Evolutionary conservation across 768 basidiomycete species (phyloP).

Genomic region (Collybia nuda): DNA sequence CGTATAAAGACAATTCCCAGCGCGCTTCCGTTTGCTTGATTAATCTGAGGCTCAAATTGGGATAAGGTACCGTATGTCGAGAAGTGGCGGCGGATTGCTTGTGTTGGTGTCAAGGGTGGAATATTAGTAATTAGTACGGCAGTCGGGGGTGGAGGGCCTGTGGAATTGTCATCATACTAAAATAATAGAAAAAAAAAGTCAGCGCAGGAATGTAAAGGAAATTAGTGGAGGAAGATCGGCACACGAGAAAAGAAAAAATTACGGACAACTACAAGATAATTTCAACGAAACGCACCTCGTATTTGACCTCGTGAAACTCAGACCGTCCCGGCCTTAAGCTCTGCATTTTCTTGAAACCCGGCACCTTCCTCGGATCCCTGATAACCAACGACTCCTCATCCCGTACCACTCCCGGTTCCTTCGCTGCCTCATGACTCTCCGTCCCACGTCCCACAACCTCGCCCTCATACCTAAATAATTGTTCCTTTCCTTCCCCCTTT

Average conservation of each 20-base stretch:
- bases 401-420: constrained; percentile 21
- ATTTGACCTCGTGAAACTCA: constrained; percentile 46
- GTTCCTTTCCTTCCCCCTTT: constrained; percentile 33
- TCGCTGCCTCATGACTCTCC: constrained; percentile 2
- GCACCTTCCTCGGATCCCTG: constrained; percentile 53
- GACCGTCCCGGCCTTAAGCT: constrained; percentile 19
- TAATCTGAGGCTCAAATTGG: constrained; percentile 76
- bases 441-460: constrained; percentile 34
- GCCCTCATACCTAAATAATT: constrained; percentile 42
- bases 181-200: constrained; percentile 3
- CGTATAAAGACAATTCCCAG: constrained; percentile 81
- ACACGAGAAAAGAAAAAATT: not conserved
- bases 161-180: constrained; percentile 77
- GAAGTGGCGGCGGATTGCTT: constrained; percentile 67
- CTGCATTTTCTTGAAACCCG: constrained; percentile 15
- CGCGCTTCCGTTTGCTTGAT: constrained; percentile 75
- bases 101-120: constrained; percentile 67
- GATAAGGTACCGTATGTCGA: constrained; percentile 56
- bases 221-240: not conserved
- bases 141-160: constrained; percentile 69
- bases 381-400: constrained; percentile 30
- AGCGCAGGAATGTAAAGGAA: not conserved
- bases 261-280: not conserved
- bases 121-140: constrained; percentile 73
- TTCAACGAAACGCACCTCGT: constrained; percentile 44